Evolutionary conservation across 768 basidiomycete genomes (phyloP), one percentile per base, ranked within the genome.

Genomic region (Pleurotus salmoneostramineus): DNA sequence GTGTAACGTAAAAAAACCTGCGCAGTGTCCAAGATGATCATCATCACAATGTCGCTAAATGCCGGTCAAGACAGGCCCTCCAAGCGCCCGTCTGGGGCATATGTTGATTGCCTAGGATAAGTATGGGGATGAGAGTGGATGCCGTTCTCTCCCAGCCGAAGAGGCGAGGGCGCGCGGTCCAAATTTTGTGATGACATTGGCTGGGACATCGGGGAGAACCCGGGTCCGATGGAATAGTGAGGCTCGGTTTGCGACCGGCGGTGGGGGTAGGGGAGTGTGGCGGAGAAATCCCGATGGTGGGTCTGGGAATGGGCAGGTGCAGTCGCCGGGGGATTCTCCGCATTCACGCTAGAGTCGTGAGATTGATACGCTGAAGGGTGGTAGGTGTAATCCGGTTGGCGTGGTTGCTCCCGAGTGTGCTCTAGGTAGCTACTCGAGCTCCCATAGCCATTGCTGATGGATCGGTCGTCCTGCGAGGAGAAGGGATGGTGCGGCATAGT

Each of bases 191-290:
- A 35, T 74, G 71, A 77, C 10, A 72, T 62, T 31, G 79, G 76
- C 60, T 77, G 76, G 10, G 78, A 74, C 57, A 80, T 77, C 66
- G 80, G 82, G 49, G 73, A 71, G 58, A 79, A 78, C 61, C 78
- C 78, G 59, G 80, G 76, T 33, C 73, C 74, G 50, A 79, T 70
- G 37, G 80, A 71, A 57, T 71, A 72, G 61, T 82, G 82, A 21
- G 84, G 77, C 48, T 86, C 85, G 33, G 82, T 83, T 51, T 81
- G 72, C 40, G 84, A 76, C 51, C 86, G 79, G 60, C 84, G 77
- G 62, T 82, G 83, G 42, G 77, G 76, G 71, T 57, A 80, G 62
- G 43, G 79, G 66, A 6, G 75, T 69, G 44, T 27, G 14, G 56
- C 17, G 11, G 56, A 48, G 48, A 31, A 36, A 6, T 82, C 78